Base-by-base conservation (phyloP, 1,284 basidiomycete genomes). In the Sanghuangporus baumii region DNA sequence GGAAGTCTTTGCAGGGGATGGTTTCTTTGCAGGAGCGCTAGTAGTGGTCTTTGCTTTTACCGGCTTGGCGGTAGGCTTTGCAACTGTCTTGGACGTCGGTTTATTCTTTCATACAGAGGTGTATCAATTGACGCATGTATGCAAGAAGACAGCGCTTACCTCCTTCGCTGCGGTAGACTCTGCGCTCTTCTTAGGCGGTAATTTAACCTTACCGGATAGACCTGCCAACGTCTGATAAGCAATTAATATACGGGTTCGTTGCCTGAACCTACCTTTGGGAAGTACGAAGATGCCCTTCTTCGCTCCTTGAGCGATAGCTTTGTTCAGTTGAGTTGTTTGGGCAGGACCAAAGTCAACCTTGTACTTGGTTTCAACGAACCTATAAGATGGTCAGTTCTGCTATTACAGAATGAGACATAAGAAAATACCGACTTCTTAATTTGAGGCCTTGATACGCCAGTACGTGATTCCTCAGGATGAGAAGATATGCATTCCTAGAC, bases 361-460 rank as follows among this genome's bases (percentile, higher is more conserved):
- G 75, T 87, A 88, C 68, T 81, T 83, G 62, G 75, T 74, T 72
- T 86, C 85, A 56, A 88, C 79, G 73, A 80, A 89, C 69, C 85
- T 87, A 69, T 11, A 43, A n/a, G 43, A 55, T n/a, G 6, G 18
- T 60, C 59, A 51, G 58, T 66, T 67, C 61, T 68, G 63, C 63
- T 37, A 61, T 61, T 46, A 63, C n/a, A 18, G 57, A 64, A 56
- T 56, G 43, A 61, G 57, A 60, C 57, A 41, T 56, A 66, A 63
- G 56, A 57, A 54, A 47, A 57, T 60, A 76, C 81, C 70, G 69
- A 88, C 85, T 90, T 91, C 83, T 91, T 91, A 78, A 91, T 87
- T 64, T 79, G 83, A 26, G 87, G 85, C 67, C 89, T 83, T 66
- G 88, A 89, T 69, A 90, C 86, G 74, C 88, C 89, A 61, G 73